Evolutionary conservation across 495 filamentous ascomycete genomes (phyloP).

Genomic region (Diplogelasinospora grovesii): DNA sequence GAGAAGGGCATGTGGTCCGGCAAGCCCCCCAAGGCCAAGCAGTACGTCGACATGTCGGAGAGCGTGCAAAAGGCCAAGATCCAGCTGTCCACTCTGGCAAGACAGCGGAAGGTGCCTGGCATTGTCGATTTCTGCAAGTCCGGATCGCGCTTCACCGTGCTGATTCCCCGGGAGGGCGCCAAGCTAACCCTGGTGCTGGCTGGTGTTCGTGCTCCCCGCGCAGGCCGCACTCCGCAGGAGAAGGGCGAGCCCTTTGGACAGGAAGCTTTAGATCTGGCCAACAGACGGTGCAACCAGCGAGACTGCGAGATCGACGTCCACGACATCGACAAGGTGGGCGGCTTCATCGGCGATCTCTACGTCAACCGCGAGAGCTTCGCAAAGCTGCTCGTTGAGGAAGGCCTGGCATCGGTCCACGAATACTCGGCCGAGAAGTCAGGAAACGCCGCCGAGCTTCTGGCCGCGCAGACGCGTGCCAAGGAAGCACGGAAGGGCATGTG

Average conservation of each 20-base stretch:
- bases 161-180: constrained; percentile 87
- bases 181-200: constrained; percentile 94
- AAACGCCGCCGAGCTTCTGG: constrained; percentile 77
- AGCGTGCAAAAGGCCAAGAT: constrained; percentile 91
- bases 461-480: constrained; percentile 83
- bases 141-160: constrained; percentile 85
- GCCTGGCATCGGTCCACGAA: constrained; percentile 79
- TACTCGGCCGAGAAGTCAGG: constrained; percentile 96
- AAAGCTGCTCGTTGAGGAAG: constrained; percentile 89
- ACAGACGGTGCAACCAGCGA: constrained; percentile 80
- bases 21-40: constrained; percentile 72
- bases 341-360: constrained; percentile 93
- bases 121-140: constrained; percentile 97
- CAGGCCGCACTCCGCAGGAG: constrained; percentile 75
- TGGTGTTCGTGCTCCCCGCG: constrained; percentile 86
- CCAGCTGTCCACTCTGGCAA: constrained; percentile 74
- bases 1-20: constrained; percentile 90
- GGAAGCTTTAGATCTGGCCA: constrained; percentile 87
- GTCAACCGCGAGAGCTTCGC: constrained; percentile 95
- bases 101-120: constrained; percentile 87
- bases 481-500: constrained; percentile 80
- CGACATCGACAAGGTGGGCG: constrained; percentile 90
- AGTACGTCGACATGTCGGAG: constrained; percentile 85
- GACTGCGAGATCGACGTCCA: constrained; percentile 96
- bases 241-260: constrained; percentile 89